A percentile compares a stretch with the other conserved stretches of the same genome.
phyloP scores from a whole-genome alignment of 805 yeast species.

The Candida glaebosa region DNA sequence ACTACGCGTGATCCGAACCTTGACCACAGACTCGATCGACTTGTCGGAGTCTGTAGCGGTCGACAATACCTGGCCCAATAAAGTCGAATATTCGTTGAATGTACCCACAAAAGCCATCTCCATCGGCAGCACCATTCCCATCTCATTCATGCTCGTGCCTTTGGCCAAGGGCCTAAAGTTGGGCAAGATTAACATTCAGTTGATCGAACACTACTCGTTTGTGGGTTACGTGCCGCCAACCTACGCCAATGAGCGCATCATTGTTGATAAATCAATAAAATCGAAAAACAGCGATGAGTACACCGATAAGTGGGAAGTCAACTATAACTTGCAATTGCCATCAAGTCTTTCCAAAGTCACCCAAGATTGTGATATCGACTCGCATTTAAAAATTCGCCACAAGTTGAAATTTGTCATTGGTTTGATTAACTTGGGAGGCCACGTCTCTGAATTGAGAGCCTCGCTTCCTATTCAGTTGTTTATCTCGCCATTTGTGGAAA shows the following conservation, averaged over 20 bases:
- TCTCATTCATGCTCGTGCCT: constrained; percentile 73
- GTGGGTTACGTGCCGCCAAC: constrained; percentile 57
- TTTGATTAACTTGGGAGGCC: constrained; percentile 85
- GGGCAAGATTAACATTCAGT: constrained; percentile 66
- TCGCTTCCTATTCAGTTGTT: constrained; percentile 77
- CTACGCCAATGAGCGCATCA: constrained; percentile 59
- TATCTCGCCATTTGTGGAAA: constrained; percentile 77
- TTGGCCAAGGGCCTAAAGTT: constrained; percentile 73
- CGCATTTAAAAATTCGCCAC: constrained; percentile 79
- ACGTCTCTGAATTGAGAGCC: constrained; percentile 86
- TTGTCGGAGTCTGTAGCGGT: constrained; percentile 88
- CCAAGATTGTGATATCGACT: constrained; percentile 78
- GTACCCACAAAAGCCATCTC: constrained; percentile 88
- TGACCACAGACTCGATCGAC: constrained; percentile 84
- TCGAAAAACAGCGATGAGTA: constrained; percentile 39
- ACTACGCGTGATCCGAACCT: constrained; percentile 77
- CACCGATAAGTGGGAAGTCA: constrained; percentile 69
- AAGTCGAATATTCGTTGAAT: constrained; percentile 84
- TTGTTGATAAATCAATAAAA: constrained; percentile 45
- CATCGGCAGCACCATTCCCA: constrained; percentile 74
- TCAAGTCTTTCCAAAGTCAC: constrained; percentile 70
- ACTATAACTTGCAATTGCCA: constrained; percentile 61
- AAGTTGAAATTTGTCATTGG: constrained; percentile 80
- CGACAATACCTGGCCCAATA: constrained; percentile 93
- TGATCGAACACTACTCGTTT: constrained; percentile 65